Conservation (phyloP, 2,329 filamentous ascomycete genomes). For the Fusarium sacchari region DNA sequence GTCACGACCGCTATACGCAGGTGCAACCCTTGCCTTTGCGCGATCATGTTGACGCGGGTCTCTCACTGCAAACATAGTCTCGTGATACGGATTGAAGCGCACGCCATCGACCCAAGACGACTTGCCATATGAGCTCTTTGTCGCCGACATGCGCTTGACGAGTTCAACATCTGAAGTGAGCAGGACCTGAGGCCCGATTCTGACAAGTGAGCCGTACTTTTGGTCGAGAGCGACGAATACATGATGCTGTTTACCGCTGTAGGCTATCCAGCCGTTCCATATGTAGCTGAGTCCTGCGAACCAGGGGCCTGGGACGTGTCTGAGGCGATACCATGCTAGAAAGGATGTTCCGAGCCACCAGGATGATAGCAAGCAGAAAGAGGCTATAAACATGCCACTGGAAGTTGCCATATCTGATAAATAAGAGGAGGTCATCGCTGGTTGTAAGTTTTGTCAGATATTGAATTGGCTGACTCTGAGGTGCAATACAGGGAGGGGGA, state of each 20-base stretch:
- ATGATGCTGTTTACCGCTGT: not conserved
- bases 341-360: not conserved
- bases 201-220: not conserved
- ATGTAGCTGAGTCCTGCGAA: not conserved
- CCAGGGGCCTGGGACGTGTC: constrained; percentile 1
- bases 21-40: not conserved
- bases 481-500: too few species aligned
- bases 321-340: not conserved
- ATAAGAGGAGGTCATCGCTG: not conserved
- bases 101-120: not conserved
- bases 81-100: not conserved
- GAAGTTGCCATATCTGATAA: accelerated
- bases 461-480: too few species aligned
- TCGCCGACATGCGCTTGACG: not conserved
- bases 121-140: not conserved
- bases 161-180: not conserved
- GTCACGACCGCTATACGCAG: not conserved
- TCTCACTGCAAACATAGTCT: not conserved
- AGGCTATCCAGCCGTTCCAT: not conserved
- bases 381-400: accelerated
- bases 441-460: too few species aligned
- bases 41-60: not conserved
- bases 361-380: accelerated
- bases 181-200: not conserved
- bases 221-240: not conserved